phyloP scores from a whole-genome alignment of 2,329 filamentous ascomycete genomes.

The Metarhizium anisopliae region DNA sequence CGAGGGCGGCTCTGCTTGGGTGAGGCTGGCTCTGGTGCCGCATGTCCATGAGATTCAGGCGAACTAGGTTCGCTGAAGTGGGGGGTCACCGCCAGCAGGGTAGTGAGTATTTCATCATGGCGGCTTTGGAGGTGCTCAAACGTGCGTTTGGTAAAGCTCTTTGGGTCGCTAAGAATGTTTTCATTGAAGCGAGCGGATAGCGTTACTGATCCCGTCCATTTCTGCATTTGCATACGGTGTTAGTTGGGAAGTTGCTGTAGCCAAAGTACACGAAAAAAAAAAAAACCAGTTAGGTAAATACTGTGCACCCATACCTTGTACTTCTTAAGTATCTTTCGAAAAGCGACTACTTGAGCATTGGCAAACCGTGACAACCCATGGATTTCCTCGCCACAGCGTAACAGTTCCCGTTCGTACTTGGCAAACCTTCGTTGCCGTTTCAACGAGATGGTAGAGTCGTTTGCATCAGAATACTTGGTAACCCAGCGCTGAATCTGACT shows the following conservation, averaged over 20 bases:
- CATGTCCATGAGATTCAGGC: slow-evolving; percentile 20
- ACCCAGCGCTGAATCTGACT: slow-evolving; percentile 38
- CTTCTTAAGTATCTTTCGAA: slow-evolving; percentile 78
- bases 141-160: slow-evolving; percentile 63
- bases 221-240: slow-evolving; percentile 31
- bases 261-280: neutral
- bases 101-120: slow-evolving; percentile 40
- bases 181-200: slow-evolving; percentile 58
- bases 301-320: slow-evolving; percentile 48
- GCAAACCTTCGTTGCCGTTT: slow-evolving; percentile 43
- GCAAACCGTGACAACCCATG: slow-evolving; percentile 63
- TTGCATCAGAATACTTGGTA: slow-evolving; percentile 30
- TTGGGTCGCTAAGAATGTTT: slow-evolving; percentile 54
- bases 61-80: slow-evolving; percentile 30
- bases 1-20: slow-evolving; percentile 6
- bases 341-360: slow-evolving; percentile 64
- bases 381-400: slow-evolving; percentile 61
- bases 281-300: neutral
- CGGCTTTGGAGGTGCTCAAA: slow-evolving; percentile 43
- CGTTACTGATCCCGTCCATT: slow-evolving; percentile 69
- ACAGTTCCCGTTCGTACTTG: slow-evolving; percentile 43
- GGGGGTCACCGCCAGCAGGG: slow-evolving; percentile 37
- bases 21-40: slow-evolving; percentile 2
- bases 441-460: slow-evolving; percentile 23
- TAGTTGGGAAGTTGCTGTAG: neutral